A percentile compares a stretch with the other conserved stretches of the same genome.
phyloP scores from a whole-genome alignment of 441 rosid species.

The Oxalis stricta region DNA sequence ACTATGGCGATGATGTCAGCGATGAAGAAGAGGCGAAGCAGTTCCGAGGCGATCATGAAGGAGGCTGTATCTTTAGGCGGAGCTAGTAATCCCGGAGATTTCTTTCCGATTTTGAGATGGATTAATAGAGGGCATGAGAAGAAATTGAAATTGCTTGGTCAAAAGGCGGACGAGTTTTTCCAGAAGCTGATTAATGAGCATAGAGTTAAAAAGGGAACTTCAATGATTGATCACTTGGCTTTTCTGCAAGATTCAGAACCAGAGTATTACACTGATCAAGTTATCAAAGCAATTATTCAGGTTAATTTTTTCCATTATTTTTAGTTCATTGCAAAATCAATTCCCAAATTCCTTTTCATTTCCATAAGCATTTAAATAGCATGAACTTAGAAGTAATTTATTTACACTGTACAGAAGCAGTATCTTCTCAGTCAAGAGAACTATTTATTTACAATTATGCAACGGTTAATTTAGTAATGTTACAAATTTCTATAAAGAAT shows the following conservation, averaged over 20 bases:
- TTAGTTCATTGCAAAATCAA: no score
- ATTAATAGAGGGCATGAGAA: slow-evolving; percentile 10
- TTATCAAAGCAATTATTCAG: slow-evolving; percentile 18
- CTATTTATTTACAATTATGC: no score
- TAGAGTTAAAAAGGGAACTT: not conserved
- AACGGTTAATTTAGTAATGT: no score
- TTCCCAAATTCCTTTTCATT: no score
- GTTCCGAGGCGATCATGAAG: slow-evolving; percentile 11
- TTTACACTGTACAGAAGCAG: no score
- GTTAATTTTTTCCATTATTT: slow-evolving; percentile 1
- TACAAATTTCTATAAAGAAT: no score
- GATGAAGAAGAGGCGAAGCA: slow-evolving; percentile 16
- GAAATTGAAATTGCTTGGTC: slow-evolving; percentile 3
- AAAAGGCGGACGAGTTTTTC: slow-evolving; percentile 16
- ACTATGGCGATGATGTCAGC: slow-evolving; percentile 18
- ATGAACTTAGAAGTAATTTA: no score
- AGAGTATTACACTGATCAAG: slow-evolving; percentile 14
- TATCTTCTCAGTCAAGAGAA: no score
- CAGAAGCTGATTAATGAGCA: slow-evolving; percentile 26
- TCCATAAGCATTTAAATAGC: no score
- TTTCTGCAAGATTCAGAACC: slow-evolving; percentile 15
- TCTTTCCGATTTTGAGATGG: slow-evolving; percentile 20
- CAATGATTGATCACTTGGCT: slow-evolving; percentile 26
- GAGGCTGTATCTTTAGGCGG: slow-evolving; percentile 2
- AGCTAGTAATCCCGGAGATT: slow-evolving; percentile 17